Conservation (phyloP, 2,329 filamentous ascomycete genomes). For the Ramichloridium luteum region DNA sequence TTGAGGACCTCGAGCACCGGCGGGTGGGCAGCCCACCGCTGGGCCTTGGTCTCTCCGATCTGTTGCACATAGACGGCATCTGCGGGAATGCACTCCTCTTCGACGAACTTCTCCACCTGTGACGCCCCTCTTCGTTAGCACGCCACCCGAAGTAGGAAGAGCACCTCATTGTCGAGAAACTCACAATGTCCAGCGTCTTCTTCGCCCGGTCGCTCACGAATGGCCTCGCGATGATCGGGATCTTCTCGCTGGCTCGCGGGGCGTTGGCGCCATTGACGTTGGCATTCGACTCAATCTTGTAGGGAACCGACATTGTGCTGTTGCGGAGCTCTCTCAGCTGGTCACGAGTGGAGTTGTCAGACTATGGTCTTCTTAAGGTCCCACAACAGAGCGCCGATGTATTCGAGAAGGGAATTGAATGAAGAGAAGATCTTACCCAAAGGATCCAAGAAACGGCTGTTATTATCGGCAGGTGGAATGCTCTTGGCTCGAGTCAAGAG, state of each 20-base stretch:
- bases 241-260: conserved; percentile 40
- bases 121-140: no score
- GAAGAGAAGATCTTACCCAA: no score
- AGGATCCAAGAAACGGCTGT: no score
- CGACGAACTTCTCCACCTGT: conserved; percentile 79
- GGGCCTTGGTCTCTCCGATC: conserved; percentile 54
- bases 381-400: no score
- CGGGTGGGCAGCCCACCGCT: conserved; percentile 72
- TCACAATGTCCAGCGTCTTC: conserved; percentile 65
- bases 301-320: conserved; percentile 24
- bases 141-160: no score
- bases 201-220: conserved; percentile 75
- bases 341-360: no score
- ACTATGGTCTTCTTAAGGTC: no score
- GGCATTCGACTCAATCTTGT: conserved; percentile 25
- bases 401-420: no score
- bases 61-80: conserved; percentile 72
- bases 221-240: conserved; percentile 46
- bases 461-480: no score
- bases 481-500: no score
- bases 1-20: conserved; percentile 81
- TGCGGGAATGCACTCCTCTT: conserved; percentile 71
- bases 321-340: no score
- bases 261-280: conserved; percentile 15
- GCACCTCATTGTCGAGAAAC: no score